Conservation (phyloP, 2,329 filamentous ascomycete genomes). For the Stenocarpella maydis region DNA sequence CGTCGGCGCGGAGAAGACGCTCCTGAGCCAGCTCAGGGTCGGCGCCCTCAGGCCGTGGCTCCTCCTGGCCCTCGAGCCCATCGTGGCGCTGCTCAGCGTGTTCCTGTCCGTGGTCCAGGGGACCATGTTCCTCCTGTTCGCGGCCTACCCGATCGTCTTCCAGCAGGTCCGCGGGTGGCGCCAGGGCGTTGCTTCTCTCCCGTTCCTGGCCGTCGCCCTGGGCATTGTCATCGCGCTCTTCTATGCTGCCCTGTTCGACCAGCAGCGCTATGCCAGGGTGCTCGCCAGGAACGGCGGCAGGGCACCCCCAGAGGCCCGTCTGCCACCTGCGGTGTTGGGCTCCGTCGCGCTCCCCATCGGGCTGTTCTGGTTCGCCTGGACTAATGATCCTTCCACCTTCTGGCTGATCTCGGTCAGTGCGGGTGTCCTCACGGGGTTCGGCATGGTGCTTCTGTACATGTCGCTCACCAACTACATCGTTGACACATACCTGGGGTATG, state of each 20-base stretch:
- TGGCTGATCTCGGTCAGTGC: slow-evolving; percentile 34
- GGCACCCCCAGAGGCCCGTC: slow-evolving; percentile 64
- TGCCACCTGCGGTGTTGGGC: slow-evolving; percentile 64
- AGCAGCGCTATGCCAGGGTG: slow-evolving; percentile 51
- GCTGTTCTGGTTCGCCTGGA: slow-evolving; percentile 67
- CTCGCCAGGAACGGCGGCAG: slow-evolving; percentile 60
- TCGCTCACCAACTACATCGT: slow-evolving; percentile 84
- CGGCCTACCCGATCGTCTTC: slow-evolving; percentile 60
- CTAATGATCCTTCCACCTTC: slow-evolving; percentile 49
- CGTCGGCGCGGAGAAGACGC: slow-evolving; percentile 44
- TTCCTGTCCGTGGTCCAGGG: slow-evolving; percentile 56
- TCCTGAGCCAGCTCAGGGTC: slow-evolving; percentile 61
- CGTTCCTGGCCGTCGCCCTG: slow-evolving; percentile 64
- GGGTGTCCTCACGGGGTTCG: slow-evolving; percentile 74
- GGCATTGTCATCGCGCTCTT: slow-evolving; percentile 63
- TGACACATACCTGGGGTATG: slow-evolving; percentile 80
- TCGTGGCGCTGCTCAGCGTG: slow-evolving; percentile 61
- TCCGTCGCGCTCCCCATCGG: slow-evolving; percentile 61
- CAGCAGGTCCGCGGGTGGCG: slow-evolving; percentile 57
- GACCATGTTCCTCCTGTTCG: slow-evolving; percentile 53
- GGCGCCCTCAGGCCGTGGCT: slow-evolving; percentile 40
- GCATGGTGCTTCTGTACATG: slow-evolving; percentile 78
- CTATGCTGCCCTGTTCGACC: slow-evolving; percentile 51
- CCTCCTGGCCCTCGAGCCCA: slow-evolving; percentile 64
- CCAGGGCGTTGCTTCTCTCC: slow-evolving; percentile 57